These are phyloP conservation scores for Helichrysum umbraculigerum DNA, from an alignment of 129 eudicot genomes.

Conservation along the genomic window DNA sequence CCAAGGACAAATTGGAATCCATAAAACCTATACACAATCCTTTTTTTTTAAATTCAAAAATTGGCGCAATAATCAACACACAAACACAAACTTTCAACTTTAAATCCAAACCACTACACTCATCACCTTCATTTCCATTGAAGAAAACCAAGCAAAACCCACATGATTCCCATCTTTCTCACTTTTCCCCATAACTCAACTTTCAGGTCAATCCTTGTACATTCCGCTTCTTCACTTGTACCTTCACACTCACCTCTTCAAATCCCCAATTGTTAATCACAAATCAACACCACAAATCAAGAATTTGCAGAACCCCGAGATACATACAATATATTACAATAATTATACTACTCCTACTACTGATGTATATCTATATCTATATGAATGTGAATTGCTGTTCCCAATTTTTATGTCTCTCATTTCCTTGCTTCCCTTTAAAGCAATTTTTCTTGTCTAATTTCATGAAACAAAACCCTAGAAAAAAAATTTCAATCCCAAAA, in stretches of 20 bases:
- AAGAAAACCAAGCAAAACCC: conserved; percentile 46
- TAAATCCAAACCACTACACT: conserved; percentile 4
- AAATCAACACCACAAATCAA: conserved; percentile 34
- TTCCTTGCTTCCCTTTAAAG: conserved; percentile 41
- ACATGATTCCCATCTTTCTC: conserved; percentile 30
- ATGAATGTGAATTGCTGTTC: conserved; percentile 9
- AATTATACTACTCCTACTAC: not conserved
- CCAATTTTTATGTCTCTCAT: conserved; percentile 27
- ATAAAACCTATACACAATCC: not conserved
- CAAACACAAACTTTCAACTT: conserved; percentile 19
- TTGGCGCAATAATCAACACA: conserved; percentile 27
- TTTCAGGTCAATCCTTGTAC: conserved; percentile 38
- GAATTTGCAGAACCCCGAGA: conserved; percentile 81
- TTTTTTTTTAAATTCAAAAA: conserved; percentile 17
- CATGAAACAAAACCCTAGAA: conserved; percentile 40
- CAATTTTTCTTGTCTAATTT: conserved; percentile 22
- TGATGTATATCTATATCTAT: not conserved
- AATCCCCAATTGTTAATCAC: conserved; percentile 14
- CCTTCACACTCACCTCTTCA: conserved; percentile 13
- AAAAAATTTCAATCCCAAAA: conserved; percentile 42
- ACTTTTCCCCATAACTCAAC: conserved; percentile 19
- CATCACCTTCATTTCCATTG: conserved; percentile 15
- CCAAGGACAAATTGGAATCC: conserved; percentile 13
- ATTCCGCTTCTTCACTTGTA: conserved; percentile 16
- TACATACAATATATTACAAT: conserved; percentile 37